Evolutionary conservation across 805 yeast species (phyloP).

Genomic region (Ogataea neopini): DNA sequence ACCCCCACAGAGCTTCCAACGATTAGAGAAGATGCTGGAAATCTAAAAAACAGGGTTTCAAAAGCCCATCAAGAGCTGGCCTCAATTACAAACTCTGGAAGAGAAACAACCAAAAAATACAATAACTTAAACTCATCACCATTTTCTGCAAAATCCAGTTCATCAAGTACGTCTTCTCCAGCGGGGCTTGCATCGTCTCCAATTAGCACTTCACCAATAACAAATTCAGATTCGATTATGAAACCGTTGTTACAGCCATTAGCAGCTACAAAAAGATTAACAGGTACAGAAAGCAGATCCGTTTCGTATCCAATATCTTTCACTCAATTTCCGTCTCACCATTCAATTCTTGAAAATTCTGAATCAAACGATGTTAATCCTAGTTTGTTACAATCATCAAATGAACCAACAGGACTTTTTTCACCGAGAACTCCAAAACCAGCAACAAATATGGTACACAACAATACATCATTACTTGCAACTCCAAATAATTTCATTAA

Average conservation of each 20-base stretch:
- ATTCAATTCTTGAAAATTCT: slow-evolving; percentile 16
- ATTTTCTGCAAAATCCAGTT: slow-evolving; percentile 13
- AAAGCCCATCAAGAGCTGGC: slow-evolving; percentile 26
- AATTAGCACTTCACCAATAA: slow-evolving; percentile 32
- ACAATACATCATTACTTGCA: slow-evolving; percentile 1
- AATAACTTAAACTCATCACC: slow-evolving; percentile 21
- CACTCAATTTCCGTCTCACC: slow-evolving; percentile 17
- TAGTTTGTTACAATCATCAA: slow-evolving; percentile 19
- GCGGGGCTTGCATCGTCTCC: slow-evolving; percentile 27
- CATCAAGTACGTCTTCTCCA: slow-evolving; percentile 22
- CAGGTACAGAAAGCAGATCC: neutral
- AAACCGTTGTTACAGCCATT: slow-evolving; percentile 9
- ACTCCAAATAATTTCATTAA: slow-evolving; percentile 14
- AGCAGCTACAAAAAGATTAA: neutral
- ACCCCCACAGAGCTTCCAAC: slow-evolving; percentile 10
- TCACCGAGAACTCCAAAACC: slow-evolving; percentile 20
- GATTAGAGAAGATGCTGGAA: slow-evolving; percentile 4
- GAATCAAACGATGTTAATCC: slow-evolving; percentile 26
- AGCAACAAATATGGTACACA: neutral
- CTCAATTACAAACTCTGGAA: slow-evolving; percentile 17
- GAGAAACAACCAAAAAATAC: neutral
- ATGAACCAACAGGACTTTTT: neutral
- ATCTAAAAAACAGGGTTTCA: slow-evolving; percentile 13
- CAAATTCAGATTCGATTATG: slow-evolving; percentile 13
- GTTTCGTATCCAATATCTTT: slow-evolving; percentile 7